These are phyloP conservation scores for Trichosanthes truncata DNA, from an alignment of 306 rosid genomes.

Conservation along the genomic window DNA sequence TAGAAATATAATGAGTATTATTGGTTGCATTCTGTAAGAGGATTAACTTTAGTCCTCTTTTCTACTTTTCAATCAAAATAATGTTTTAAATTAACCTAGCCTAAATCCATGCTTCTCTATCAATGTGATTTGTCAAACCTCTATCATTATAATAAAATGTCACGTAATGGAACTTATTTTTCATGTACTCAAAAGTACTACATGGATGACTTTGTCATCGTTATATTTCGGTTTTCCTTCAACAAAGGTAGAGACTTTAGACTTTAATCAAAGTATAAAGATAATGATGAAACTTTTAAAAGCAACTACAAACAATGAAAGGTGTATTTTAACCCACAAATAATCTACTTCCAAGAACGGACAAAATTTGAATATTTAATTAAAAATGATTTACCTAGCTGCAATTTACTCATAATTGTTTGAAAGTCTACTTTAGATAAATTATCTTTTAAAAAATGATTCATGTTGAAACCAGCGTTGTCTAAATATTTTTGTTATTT, in stretches of 20 bases:
- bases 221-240: background rate
- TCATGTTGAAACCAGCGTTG: too few species aligned
- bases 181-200: background rate
- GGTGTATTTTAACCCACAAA: too few species aligned
- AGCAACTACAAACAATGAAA: too few species aligned
- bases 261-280: background rate
- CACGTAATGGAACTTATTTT: background rate
- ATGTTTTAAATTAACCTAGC: too few species aligned
- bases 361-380: background rate
- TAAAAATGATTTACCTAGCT: background rate
- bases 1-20: background rate
- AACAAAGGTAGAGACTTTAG: background rate
- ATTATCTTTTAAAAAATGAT: too few species aligned
- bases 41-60: too few species aligned
- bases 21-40: too few species aligned
- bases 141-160: background rate
- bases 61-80: too few species aligned
- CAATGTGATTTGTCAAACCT: background rate
- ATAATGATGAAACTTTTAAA: background rate
- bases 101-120: background rate
- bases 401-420: too few species aligned
- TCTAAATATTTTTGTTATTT: too few species aligned
- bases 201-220: too few species aligned
- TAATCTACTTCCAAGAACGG: background rate
- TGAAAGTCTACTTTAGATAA: too few species aligned